Conservation (phyloP, 2,329 filamentous ascomycete genomes). For the Nemania sp. region DNA sequence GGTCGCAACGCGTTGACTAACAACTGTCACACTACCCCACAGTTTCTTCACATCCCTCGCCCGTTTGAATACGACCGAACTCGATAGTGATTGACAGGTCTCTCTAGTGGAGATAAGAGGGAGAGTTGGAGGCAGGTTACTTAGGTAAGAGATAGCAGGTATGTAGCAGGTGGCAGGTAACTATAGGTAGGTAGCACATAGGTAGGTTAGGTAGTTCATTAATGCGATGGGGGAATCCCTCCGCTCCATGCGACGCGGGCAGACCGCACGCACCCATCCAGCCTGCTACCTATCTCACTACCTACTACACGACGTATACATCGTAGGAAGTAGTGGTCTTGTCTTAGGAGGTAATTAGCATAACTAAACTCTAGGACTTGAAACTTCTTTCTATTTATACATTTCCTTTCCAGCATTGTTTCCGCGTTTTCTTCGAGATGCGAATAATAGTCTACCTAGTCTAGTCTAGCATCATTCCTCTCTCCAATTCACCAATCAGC, state of each 20-base stretch:
- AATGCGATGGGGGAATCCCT: constrained; percentile 20
- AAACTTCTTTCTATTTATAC: constrained; percentile 33
- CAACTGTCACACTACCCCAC: constrained; percentile 28
- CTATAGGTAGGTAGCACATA: not conserved
- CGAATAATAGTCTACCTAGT: not conserved
- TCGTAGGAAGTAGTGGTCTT: not conserved
- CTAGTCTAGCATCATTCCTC: not conserved
- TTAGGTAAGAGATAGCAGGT: not conserved
- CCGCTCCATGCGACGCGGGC: constrained; percentile 34
- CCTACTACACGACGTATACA: not conserved
- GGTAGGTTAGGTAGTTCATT: constrained; percentile 13
- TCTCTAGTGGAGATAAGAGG: constrained; percentile 9
- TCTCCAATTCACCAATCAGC: constrained; percentile 14
- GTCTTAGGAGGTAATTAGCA: not conserved
- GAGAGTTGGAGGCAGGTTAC: constrained; percentile 15
- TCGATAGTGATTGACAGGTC: constrained; percentile 4
- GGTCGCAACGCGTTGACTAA: constrained; percentile 11
- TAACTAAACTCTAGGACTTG: constrained; percentile 20
- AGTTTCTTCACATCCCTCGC: constrained; percentile 4
- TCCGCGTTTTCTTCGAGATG: constrained; percentile 12
- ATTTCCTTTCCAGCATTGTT: constrained; percentile 4
- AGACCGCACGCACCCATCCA: constrained; percentile 30
- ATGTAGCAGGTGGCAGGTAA: too few relatives aligned
- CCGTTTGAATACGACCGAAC: not conserved
- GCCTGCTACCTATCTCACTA: not conserved